Conservation (phyloP, 176 grass and related monocot species). For the Juncus inflexus region DNA sequence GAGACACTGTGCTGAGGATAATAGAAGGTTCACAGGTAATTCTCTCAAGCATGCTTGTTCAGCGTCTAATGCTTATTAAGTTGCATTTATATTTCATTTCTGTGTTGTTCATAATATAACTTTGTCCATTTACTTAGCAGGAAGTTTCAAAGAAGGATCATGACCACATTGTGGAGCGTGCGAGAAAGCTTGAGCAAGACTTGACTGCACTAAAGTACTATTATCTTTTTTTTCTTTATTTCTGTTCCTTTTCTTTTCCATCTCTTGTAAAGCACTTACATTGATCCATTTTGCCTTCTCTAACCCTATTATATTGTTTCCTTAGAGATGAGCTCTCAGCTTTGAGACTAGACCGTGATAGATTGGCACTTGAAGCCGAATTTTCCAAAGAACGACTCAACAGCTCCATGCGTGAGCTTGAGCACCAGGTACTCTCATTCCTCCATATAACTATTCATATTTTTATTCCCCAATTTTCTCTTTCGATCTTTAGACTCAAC, state of each 20-base stretch:
- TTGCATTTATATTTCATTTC: constrained; percentile 21
- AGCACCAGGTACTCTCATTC: constrained; percentile 62
- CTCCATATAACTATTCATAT: neutral
- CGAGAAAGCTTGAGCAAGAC: constrained; percentile 78
- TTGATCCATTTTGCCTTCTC: neutral
- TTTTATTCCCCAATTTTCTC: neutral
- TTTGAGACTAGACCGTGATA: constrained; percentile 67
- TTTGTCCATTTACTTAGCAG: constrained; percentile 18
- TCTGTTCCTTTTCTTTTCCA: neutral
- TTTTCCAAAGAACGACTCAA: constrained; percentile 84
- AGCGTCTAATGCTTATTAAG: constrained; percentile 16
- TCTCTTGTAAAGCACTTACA: constrained; percentile 7
- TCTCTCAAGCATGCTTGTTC: constrained; percentile 25
- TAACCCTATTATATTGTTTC: constrained; percentile 14
- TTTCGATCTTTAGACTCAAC: neutral
- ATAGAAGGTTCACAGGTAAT: constrained; percentile 88
- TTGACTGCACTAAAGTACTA: constrained; percentile 65
- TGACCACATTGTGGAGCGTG: constrained; percentile 64
- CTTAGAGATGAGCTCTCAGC: constrained; percentile 49
- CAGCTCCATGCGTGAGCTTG: constrained; percentile 64
- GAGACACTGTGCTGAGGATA: constrained; percentile 71
- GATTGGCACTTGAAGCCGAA: constrained; percentile 62
- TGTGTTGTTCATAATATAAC: neutral
- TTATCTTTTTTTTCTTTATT: constrained; percentile 20
- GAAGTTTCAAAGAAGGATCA: constrained; percentile 73